phyloP scores from a whole-genome alignment of 108 stramenopile species.

The Nitzschia inconspicua region DNA sequence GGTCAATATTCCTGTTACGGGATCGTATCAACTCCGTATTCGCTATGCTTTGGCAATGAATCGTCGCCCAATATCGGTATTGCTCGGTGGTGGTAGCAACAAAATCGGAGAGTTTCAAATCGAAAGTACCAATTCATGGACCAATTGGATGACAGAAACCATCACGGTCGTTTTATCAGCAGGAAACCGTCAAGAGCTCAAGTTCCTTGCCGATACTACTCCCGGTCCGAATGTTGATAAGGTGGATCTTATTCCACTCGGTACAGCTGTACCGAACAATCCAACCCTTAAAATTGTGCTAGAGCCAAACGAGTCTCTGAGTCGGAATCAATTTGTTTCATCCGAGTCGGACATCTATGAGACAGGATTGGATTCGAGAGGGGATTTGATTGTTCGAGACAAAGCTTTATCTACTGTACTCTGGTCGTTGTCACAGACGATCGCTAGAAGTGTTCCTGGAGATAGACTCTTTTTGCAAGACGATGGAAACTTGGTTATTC shows the following conservation, averaged over 20 bases:
- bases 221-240: conserved; percentile 15
- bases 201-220: not conserved
- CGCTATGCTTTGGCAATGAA: conserved; percentile 8
- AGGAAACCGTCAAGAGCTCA: conserved; percentile 6
- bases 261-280: not conserved
- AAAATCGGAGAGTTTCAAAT: conserved; percentile 12
- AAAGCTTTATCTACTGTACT: not conserved
- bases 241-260: not conserved
- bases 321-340: not conserved
- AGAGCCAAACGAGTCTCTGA: not conserved
- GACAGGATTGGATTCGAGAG: not conserved
- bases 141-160: conserved; percentile 12
- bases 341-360: not conserved
- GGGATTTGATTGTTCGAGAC: not conserved
- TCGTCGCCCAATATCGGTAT: conserved; percentile 21
- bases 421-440: not conserved
- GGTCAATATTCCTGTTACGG: not conserved
- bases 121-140: conserved; percentile 3
- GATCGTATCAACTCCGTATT: conserved; percentile 15
- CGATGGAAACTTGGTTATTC: conserved; percentile 33
- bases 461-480: not conserved
- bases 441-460: not conserved
- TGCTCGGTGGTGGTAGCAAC: conserved; percentile 12
- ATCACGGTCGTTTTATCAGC: conserved; percentile 3
- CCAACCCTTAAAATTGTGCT: not conserved